Evolutionary conservation across 805 yeast species (phyloP).

Genomic region (Wickerhamiella allomyrinae): DNA sequence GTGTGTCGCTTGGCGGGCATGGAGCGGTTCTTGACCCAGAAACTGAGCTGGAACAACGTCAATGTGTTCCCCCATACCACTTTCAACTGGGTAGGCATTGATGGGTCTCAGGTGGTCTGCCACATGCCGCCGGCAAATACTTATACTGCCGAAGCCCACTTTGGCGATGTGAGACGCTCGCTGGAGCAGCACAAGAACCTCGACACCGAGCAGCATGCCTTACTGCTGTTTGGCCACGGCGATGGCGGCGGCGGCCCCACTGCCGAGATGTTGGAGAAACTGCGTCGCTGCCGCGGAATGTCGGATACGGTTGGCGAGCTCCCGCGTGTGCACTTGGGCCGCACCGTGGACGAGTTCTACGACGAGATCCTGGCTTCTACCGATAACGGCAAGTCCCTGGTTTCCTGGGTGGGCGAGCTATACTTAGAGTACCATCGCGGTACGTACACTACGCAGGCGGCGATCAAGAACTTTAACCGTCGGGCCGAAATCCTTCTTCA

Average conservation of each 20-base stretch:
- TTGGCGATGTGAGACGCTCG: slow-evolving; percentile 81
- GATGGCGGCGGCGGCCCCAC: slow-evolving; percentile 99
- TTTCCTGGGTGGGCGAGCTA: slow-evolving; percentile 86
- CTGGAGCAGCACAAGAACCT: slow-evolving; percentile 70
- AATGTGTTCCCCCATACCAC: slow-evolving; percentile 80
- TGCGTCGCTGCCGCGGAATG: slow-evolving; percentile 81
- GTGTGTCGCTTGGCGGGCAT: slow-evolving; percentile 78
- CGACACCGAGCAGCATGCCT: slow-evolving; percentile 64
- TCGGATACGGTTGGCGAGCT: slow-evolving; percentile 61
- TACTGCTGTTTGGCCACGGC: slow-evolving; percentile 80
- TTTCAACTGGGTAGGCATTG: slow-evolving; percentile 90
- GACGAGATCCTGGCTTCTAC: slow-evolving; percentile 49
- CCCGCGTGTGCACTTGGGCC: slow-evolving; percentile 70
- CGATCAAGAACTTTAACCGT: slow-evolving; percentile 69
- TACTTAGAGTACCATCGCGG: slow-evolving; percentile 95
- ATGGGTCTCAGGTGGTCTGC: slow-evolving; percentile 81
- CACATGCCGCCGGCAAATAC: slow-evolving; percentile 99
- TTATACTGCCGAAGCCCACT: slow-evolving; percentile 83
- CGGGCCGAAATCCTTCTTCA: slow-evolving; percentile 60
- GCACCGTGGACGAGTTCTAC: slow-evolving; percentile 68
- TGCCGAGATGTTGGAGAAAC: slow-evolving; percentile 81
- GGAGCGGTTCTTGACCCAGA: slow-evolving; percentile 77
- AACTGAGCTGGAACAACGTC: slow-evolving; percentile 91
- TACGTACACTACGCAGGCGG: slow-evolving; percentile 89
- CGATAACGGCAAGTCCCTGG: slow-evolving; percentile 50